phyloP scores from a whole-genome alignment of 2,329 filamentous ascomycete genomes.

The Calonectria naviculata region DNA sequence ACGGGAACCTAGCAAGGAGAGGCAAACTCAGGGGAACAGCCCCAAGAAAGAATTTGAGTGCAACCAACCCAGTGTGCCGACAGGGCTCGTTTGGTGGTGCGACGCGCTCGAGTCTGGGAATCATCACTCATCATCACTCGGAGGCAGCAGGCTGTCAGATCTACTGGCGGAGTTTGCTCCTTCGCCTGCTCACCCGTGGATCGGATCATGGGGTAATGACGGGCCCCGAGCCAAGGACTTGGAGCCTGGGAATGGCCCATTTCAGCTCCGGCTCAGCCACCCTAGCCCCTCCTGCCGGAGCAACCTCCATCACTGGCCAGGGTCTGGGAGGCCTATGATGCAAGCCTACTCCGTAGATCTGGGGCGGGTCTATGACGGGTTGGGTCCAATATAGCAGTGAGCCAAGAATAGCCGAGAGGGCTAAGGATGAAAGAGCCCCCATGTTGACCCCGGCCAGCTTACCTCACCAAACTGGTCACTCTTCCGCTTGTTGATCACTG shows the following conservation, averaged over 20 bases:
- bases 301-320: slow-evolving; percentile 3
- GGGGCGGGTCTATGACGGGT: slow-evolving; percentile 22
- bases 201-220: slow-evolving; percentile 2
- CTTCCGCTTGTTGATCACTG: neutral
- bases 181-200: slow-evolving; percentile 1
- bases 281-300: slow-evolving; percentile 9
- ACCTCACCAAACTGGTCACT: slow-evolving; percentile 7
- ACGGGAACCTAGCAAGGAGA: slow-evolving; percentile 7
- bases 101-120: neutral
- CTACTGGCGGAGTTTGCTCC: neutral
- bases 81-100: slow-evolving; percentile 1
- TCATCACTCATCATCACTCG: neutral
- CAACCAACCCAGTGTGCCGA: neutral
- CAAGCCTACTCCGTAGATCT: slow-evolving; percentile 22
- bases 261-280: slow-evolving; percentile 20
- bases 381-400: slow-evolving; percentile 6
- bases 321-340: slow-evolving; percentile 17
- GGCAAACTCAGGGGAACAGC: slow-evolving; percentile 6
- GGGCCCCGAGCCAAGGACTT: slow-evolving; percentile 7
- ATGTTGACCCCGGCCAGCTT: slow-evolving; percentile 6
- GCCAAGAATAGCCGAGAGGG: slow-evolving; percentile 20
- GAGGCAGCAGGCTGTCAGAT: neutral
- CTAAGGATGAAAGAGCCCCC: slow-evolving; percentile 5
- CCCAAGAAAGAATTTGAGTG: neutral
- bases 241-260: slow-evolving; percentile 8